Base-by-base conservation (phyloP, 2,329 filamentous ascomycete species). In the Aspergillus fumigatiaffinis region DNA sequence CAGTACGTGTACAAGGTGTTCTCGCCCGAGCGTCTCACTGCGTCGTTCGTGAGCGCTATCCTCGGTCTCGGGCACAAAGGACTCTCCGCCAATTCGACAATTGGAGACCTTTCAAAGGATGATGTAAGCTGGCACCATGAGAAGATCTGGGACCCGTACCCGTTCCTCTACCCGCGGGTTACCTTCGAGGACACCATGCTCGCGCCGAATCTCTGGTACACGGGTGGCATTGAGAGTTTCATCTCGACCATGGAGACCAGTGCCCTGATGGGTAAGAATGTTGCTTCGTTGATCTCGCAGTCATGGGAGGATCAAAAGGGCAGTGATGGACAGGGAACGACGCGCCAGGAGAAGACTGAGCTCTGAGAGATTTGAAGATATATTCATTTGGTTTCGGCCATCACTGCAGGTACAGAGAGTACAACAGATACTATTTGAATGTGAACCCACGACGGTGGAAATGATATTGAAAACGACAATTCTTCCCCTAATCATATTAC, bases 231-330 rank as follows among this genome's bases (percentile, higher is more conserved):
- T 47, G 93, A 97, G 76, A 88, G 88, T 64, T 97, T 99, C 71
- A 95, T 97, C 64, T 94, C 89, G 9, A 96, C 92, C 0, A 97
- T 99, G 94, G 94, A 99, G 79, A 97, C 94, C 6, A 96, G 87
- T 71, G 89, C 91, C 1, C 75, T 97, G 64, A 94, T 94, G 86
- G 94, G 94, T 4, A 80, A 74, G 69, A 87, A 87, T 59, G 78
- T 83, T 54, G 79, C 79, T 17, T 78, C 80, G 55, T 81, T 85
- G 61, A 85, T 85, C 51, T 68, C 71, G 69, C 83, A 80, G 76
- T 83, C 75, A 4, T 78, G 83, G 57, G 73, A 81, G 54, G 81
- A 65, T 25, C 29, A 64, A 42, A 51, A 46, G 14, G 32, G 32
- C 14, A n/a, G 32, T 1, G 32, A 38, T 38, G 6, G 32, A 5